phyloP scores from a whole-genome alignment of 2,329 filamentous ascomycete genomes.

The Colletotrichum sp. region DNA sequence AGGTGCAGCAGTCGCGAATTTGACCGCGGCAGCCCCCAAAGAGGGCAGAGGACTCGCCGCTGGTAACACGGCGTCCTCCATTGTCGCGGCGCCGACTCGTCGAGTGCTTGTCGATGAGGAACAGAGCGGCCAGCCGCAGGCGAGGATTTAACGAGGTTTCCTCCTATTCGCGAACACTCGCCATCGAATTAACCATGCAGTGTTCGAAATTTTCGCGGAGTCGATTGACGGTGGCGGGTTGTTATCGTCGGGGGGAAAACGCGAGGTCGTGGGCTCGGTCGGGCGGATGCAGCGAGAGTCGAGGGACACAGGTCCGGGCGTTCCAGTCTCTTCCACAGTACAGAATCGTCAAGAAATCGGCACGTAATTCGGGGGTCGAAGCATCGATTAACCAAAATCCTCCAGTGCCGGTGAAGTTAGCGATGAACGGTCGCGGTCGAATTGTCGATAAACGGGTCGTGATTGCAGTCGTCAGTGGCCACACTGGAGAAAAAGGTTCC shows the following conservation, averaged over 20 bases:
- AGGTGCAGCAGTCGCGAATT: conserved; percentile 42
- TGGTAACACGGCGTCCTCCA: conserved; percentile 22
- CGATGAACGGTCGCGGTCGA: not conserved
- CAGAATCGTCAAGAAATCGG: not conserved
- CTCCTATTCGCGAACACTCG: conserved; percentile 29
- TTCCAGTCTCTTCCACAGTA: not conserved
- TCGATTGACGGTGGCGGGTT: not conserved
- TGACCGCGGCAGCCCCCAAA: conserved; percentile 12
- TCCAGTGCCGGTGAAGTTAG: not conserved
- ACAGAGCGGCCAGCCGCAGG: conserved; percentile 30
- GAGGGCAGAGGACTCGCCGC: conserved; percentile 24
- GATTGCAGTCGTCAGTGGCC: not conserved
- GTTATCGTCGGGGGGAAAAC: conserved; percentile 4
- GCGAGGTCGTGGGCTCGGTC: conserved; percentile 11
- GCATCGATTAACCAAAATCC: not conserved
- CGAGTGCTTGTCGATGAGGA: conserved; percentile 23
- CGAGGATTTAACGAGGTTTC: conserved; percentile 19
- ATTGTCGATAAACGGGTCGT: conserved; percentile 10
- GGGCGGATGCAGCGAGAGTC: conserved; percentile 18
- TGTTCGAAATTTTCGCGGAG: not conserved
- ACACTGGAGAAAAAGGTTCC: conserved; percentile 14
- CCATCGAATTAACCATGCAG: conserved; percentile 34
- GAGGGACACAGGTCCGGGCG: conserved; percentile 10
- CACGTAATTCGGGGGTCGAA: not conserved
- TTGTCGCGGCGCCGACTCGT: conserved; percentile 31